These are phyloP conservation scores for Microbotryum lychnidis-dioicae DNA, from an alignment of 1,284 basidiomycete genomes.

Conservation along the genomic window DNA sequence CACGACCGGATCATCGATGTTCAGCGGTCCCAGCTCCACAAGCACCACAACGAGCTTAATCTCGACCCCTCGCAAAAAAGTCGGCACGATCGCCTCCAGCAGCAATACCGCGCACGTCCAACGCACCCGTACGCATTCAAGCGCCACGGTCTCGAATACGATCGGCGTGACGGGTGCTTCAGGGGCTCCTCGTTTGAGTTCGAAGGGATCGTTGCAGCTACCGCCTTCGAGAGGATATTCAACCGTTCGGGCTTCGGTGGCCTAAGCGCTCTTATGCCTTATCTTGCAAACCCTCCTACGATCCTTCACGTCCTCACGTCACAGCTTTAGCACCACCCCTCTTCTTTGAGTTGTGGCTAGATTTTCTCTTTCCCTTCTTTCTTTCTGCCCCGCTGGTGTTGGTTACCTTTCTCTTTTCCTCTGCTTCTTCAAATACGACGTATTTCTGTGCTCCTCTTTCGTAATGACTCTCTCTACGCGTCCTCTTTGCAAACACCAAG, in stretches of 20 bases:
- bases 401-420: neutral
- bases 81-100: neutral
- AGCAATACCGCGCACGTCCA: neutral
- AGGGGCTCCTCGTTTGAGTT: constrained; percentile 3
- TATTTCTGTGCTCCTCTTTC: neutral
- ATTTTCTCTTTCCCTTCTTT: neutral
- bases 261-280: too few species aligned
- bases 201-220: constrained; percentile 13
- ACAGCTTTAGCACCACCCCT: neutral
- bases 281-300: neutral
- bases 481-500: neutral
- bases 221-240: constrained; percentile 9
- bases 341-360: neutral
- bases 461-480: neutral
- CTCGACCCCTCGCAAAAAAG: constrained; percentile 23
- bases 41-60: constrained; percentile 2
- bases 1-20: constrained; percentile 2
- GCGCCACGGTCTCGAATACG: constrained; percentile 8
- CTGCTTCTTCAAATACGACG: neutral
- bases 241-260: too few species aligned
- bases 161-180: neutral
- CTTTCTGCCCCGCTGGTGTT: neutral
- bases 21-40: constrained; percentile 1
- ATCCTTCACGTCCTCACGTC: neutral
- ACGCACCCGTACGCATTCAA: constrained; percentile 1